Conservation (phyloP, 192 early-diverging fungal species). For the Linnemannia hyalina region DNA sequence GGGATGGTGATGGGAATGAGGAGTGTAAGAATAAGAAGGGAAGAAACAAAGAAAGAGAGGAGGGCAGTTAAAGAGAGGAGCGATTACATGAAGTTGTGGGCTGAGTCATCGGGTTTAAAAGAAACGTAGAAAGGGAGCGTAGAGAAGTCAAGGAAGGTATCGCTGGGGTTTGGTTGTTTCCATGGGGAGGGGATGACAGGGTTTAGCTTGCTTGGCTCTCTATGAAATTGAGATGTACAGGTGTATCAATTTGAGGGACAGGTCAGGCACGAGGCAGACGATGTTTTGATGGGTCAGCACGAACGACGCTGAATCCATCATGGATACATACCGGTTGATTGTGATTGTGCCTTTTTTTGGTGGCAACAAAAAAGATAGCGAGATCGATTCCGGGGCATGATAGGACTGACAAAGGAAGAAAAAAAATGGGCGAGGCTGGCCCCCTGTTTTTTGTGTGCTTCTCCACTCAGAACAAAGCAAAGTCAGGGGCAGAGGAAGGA, state of each 20-base stretch:
- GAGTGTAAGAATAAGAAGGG: conserved; percentile 5
- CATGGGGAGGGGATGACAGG: neutral
- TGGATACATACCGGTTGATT: neutral
- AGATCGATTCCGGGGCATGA: too few species aligned
- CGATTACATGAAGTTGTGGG: neutral
- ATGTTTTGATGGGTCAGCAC: too few species aligned
- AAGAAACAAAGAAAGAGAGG: neutral
- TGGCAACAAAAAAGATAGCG: neutral
- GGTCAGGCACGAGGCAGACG: too few species aligned
- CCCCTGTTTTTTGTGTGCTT: too few species aligned
- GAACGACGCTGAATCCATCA: too few species aligned
- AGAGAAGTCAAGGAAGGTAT: neutral
- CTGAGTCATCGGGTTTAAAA: neutral
- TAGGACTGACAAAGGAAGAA: too few species aligned
- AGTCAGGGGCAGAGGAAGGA: neutral
- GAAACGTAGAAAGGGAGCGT: neutral
- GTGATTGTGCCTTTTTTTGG: neutral
- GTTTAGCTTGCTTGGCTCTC: neutral
- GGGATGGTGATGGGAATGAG: neutral
- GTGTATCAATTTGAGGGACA: too few species aligned
- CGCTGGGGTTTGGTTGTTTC: neutral
- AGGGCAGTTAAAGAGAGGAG: neutral
- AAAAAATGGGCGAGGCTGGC: too few species aligned
- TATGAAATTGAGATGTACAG: too few species aligned
- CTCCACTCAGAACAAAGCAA: neutral